Evolutionary conservation across 2,329 filamentous ascomycete genomes (phyloP), one percentile per base, ranked within the genome.

Genomic region (Saccharata proteae): DNA sequence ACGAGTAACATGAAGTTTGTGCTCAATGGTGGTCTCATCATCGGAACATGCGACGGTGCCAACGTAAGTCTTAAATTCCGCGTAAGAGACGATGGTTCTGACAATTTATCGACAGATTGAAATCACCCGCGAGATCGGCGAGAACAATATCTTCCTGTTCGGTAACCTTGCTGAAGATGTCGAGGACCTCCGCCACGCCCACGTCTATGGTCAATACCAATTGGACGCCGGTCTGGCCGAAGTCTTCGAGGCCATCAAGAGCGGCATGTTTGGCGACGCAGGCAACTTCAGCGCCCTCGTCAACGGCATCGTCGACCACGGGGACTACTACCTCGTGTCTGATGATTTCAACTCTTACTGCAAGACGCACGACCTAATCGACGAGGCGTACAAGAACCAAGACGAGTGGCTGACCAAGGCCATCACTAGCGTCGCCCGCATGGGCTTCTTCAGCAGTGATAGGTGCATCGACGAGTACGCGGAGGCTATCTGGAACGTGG

Each of bases 1-100:
- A 93, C 85, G 9, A 93, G 83, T 50, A 98, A 98, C 73, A 98
- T 98, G 90, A 98, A 98, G 61, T 98, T 98, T 57, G 90, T 94
- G 10, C 69, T 98, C 49, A 98, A 96, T 48, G 90, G 90, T 41
- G 90, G 90, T 41, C 67, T 98, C 39, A 93, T 98, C 49, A 98
- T 98, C 45, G 90, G 90, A 46, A 98, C 90, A 13, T 94, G 88
- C 53, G 90, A 98, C 49, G 90, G 90, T 52, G 90, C 90, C 40
- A 98, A 98, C 51, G 84, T 90, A 68, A 69, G 78, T 66, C 5
- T 3, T 16, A 15, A 15, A 25, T 16, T 22, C 16, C 21, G 23
- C 11, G 3, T 11, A 17, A 19, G 4, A 14, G 14, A 4, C 6
- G 15, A 23, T 12, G 13, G 8, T 13, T 26, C 32, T 43, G 16